Evolutionary conservation across 768 basidiomycete species (phyloP).

Genomic region (Podaxis carcinomalis): DNA sequence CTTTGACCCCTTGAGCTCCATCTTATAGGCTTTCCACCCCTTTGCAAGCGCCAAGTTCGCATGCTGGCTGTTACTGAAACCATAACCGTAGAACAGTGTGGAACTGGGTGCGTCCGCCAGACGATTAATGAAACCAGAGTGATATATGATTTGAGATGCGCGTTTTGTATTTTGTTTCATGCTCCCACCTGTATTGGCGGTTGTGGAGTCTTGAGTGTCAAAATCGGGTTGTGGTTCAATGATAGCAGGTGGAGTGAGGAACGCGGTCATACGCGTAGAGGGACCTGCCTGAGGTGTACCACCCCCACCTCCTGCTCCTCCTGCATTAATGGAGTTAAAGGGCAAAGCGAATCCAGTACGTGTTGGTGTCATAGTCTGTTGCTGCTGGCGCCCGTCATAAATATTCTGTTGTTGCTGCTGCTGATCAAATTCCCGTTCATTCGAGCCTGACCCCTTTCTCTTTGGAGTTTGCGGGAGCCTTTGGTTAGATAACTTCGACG

Average conservation of each 20-base stretch:
- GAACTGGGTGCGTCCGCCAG: slow-evolving; percentile 46
- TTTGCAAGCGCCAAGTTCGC: slow-evolving; percentile 39
- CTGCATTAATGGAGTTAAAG: not conserved
- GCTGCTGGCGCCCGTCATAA: not conserved
- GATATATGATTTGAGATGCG: slow-evolving; percentile 75
- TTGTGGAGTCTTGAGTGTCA: not conserved
- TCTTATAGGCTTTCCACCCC: slow-evolving; percentile 85
- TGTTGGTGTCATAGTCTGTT: slow-evolving; percentile 9
- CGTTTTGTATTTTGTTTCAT: slow-evolving; percentile 39
- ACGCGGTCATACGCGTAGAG: slow-evolving; percentile 20
- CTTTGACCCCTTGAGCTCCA: slow-evolving; percentile 81
- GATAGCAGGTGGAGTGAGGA: slow-evolving; percentile 48
- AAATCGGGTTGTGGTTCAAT: slow-evolving; percentile 31
- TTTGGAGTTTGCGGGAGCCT: slow-evolving; percentile 35
- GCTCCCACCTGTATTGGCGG: not conserved
- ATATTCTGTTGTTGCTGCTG: not conserved
- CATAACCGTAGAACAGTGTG: slow-evolving; percentile 14
- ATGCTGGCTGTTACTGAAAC: slow-evolving; percentile 26
- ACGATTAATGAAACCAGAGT: slow-evolving; percentile 74
- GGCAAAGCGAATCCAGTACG: slow-evolving; percentile 5
- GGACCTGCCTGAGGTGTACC: not conserved
- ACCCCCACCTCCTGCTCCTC: not conserved
- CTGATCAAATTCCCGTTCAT: slow-evolving; percentile 2
- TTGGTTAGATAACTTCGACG: slow-evolving; percentile 62
- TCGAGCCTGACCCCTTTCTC: slow-evolving; percentile 43